These are phyloP conservation scores for Rhizopus sp. DNA, from an alignment of 371 early-diverging fungal species.

Conservation along the genomic window DNA sequence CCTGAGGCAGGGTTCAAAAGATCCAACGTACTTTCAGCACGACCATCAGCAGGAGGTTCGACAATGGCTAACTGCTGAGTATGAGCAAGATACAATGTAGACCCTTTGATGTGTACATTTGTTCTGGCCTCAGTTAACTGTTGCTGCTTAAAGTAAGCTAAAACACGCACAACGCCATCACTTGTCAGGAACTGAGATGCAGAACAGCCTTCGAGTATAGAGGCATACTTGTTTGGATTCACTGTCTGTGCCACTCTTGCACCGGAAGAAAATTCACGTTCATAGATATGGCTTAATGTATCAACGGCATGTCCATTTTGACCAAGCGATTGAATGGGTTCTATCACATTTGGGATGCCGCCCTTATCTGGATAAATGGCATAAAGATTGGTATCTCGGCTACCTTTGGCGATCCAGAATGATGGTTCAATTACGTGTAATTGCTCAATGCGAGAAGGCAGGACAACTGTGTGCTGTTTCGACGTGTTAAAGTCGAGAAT, in stretches of 20 bases:
- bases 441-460: conserved; percentile 51
- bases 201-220: conserved; percentile 34
- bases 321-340: conserved; percentile 37
- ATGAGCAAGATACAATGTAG: conserved; percentile 44
- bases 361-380: conserved; percentile 34
- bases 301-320: conserved; percentile 41
- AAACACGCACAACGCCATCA: conserved; percentile 19
- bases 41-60: conserved; percentile 59
- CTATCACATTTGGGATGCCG: conserved; percentile 28
- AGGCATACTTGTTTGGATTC: conserved; percentile 23
- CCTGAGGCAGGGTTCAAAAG: conserved; percentile 57
- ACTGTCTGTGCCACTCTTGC: conserved; percentile 26
- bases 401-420: conserved; percentile 63
- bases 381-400: conserved; percentile 49
- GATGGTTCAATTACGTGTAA: conserved; percentile 52
- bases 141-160: conserved; percentile 27
- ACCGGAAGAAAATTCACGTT: conserved; percentile 26
- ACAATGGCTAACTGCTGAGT: conserved; percentile 64
- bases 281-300: conserved; percentile 28
- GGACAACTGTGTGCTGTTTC: conserved; percentile 50
- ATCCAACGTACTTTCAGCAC: conserved; percentile 65
- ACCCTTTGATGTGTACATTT: conserved; percentile 44
- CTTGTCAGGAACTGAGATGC: conserved; percentile 27
- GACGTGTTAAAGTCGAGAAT: conserved; percentile 65
- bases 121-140: background rate